Evolutionary conservation across 768 basidiomycete species (phyloP).

Genomic region (Exsudoporus frostii): DNA sequence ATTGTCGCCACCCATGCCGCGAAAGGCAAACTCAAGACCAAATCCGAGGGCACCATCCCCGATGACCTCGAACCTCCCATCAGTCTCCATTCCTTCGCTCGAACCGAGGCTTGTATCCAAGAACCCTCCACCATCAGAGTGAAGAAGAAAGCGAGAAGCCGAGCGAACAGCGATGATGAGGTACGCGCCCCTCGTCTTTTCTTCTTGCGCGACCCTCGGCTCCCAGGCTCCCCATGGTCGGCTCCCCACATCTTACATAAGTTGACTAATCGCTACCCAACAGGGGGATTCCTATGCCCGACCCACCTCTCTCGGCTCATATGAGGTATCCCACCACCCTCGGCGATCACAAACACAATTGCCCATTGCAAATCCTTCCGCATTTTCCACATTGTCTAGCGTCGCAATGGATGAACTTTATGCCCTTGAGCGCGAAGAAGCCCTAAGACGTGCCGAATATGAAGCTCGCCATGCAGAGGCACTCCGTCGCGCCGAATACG

Average conservation of each 20-base stretch:
- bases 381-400: constrained; percentile 67
- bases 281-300: constrained; percentile 59
- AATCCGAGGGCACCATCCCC: constrained; percentile 20
- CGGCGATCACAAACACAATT: constrained; percentile 29
- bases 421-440: constrained; percentile 84
- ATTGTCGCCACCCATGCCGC: constrained; percentile 19
- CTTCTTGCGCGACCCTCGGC: not conserved
- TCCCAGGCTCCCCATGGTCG: constrained; percentile 15
- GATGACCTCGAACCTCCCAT: constrained; percentile 28
- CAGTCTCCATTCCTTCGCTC: constrained; percentile 25
- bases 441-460: constrained; percentile 80
- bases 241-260: constrained; percentile 30
- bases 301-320: constrained; percentile 48
- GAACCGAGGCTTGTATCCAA: constrained; percentile 18
- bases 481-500: constrained; percentile 61
- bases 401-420: constrained; percentile 88
- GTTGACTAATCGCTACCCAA: constrained; percentile 15
- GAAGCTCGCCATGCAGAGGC: constrained; percentile 73
- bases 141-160: constrained; percentile 77
- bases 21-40: constrained; percentile 30
- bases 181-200: constrained; percentile 40
- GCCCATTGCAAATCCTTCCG: constrained; percentile 36
- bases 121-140: constrained; percentile 36
- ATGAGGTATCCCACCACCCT: constrained; percentile 35
- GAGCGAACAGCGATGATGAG: constrained; percentile 82